A percentile compares a stretch with the other conserved stretches of the same genome.
phyloP scores from a whole-genome alignment of 768 basidiomycete species.

The Tricholoma terreum region DNA sequence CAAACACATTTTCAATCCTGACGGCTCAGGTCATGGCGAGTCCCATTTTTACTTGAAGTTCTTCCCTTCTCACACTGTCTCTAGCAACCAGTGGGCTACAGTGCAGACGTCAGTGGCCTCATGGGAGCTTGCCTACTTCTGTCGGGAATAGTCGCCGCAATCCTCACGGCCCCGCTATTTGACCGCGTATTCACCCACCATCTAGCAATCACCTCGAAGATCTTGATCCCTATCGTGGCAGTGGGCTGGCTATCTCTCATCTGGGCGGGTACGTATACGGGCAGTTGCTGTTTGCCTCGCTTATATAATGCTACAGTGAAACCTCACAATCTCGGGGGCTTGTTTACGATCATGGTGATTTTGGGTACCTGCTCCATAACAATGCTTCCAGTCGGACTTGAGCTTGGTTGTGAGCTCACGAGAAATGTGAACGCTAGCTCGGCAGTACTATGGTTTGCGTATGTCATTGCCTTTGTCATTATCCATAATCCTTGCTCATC shows the following conservation, averaged over 20 bases:
- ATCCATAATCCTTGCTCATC: neutral
- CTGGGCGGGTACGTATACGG: conserved; percentile 62
- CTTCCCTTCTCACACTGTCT: neutral
- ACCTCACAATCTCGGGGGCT: conserved; percentile 52
- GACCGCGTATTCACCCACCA: conserved; percentile 81
- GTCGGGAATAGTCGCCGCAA: conserved; percentile 66
- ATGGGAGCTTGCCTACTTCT: conserved; percentile 67
- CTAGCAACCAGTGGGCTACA: conserved; percentile 74
- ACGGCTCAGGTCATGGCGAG: conserved; percentile 67
- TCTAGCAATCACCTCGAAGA: conserved; percentile 56
- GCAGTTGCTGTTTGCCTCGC: neutral
- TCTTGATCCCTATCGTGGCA: conserved; percentile 60
- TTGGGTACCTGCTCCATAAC: conserved; percentile 65
- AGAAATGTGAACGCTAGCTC: conserved; percentile 77
- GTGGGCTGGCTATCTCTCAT: conserved; percentile 70
- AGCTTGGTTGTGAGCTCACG: conserved; percentile 78
- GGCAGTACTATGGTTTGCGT: conserved; percentile 75
- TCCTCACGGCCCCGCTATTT: conserved; percentile 69
- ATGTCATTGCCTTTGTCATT: conserved; percentile 22
- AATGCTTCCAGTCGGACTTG: conserved; percentile 73
- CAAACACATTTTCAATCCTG: conserved; percentile 63
- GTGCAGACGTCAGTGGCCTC: conserved; percentile 59
- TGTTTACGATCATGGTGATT: conserved; percentile 67
- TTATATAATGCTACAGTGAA: conserved; percentile 43
- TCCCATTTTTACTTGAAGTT: conserved; percentile 2